Conservation (phyloP, 2,329 filamentous ascomycete genomes). For the Venturiaceae sp. region DNA sequence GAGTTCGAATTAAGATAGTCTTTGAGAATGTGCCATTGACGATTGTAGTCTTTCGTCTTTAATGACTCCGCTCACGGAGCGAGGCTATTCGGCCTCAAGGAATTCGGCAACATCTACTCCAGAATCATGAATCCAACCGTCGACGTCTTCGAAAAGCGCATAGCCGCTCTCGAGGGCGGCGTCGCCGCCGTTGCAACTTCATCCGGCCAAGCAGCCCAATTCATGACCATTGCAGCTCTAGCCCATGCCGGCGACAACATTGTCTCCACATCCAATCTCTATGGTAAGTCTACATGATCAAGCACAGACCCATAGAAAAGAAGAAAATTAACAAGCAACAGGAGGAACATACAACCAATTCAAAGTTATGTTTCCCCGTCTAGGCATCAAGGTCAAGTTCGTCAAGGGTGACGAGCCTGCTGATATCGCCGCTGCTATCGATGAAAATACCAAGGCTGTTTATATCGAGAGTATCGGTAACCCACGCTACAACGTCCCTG, state of each 20-base stretch:
- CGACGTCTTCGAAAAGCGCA: conserved; percentile 92
- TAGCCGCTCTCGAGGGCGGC: conserved; percentile 91
- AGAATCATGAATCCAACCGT: conserved; percentile 96
- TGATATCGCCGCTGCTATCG: conserved; percentile 73
- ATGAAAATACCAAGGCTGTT: conserved; percentile 86
- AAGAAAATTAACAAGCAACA: too few relatives aligned
- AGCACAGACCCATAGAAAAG: too few relatives aligned
- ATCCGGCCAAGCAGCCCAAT: conserved; percentile 85
- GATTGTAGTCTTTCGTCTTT: conserved; percentile 69
- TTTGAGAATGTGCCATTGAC: conserved; percentile 11
- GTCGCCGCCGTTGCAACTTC: conserved; percentile 75
- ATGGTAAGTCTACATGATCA: too few relatives aligned
- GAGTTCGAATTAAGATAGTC: conserved; percentile 14
- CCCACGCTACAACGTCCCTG: conserved; percentile 84
- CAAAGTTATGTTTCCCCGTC: conserved; percentile 79
- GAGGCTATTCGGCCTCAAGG: conserved; percentile 90
- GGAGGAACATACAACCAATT: conserved; percentile 93
- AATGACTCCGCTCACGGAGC: conserved; percentile 95
- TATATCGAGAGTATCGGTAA: conserved; percentile 93
- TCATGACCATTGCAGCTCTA: conserved; percentile 79
- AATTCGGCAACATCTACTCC: conserved; percentile 96
- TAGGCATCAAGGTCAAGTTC: conserved; percentile 85
- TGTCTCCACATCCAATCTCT: conserved; percentile 79
- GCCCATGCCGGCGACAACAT: conserved; percentile 88
- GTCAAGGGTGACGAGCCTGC: conserved; percentile 69